A percentile compares a stretch with the other conserved stretches of the same genome.
phyloP scores from a whole-genome alignment of 2,329 filamentous ascomycete genomes.

The Cercospora sp. region DNA sequence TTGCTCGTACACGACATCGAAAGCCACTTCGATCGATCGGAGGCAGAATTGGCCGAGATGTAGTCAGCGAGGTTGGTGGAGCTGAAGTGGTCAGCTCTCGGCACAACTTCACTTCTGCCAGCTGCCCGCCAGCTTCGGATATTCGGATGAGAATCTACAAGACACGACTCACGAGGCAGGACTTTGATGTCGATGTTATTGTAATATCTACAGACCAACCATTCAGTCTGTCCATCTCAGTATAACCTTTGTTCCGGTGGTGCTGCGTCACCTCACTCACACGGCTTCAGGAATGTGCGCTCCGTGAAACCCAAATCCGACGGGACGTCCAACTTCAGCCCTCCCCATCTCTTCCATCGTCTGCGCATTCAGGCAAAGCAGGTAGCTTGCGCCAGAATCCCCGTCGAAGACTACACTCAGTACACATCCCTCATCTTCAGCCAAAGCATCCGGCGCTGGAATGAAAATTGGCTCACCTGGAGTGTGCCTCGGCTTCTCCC shows the following conservation, averaged over 20 bases:
- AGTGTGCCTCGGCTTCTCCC: conserved; percentile 60
- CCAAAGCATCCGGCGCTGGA: conserved; percentile 49
- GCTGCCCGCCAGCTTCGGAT: not conserved
- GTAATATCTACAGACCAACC: not conserved
- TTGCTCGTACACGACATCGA: not conserved
- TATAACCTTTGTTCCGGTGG: not conserved
- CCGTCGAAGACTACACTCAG: conserved; percentile 67
- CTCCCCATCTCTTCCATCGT: conserved; percentile 64
- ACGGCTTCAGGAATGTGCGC: not conserved
- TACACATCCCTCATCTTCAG: conserved; percentile 65
- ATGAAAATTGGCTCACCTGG: conserved; percentile 72
- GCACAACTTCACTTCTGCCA: not conserved
- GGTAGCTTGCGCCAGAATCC: conserved; percentile 57
- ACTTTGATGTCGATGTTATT: not conserved
- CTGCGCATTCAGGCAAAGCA: conserved; percentile 64
- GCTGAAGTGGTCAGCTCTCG: not conserved
- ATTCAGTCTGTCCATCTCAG: not conserved
- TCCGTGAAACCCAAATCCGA: conserved; percentile 56
- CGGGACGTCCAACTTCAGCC: conserved; percentile 61
- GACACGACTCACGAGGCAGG: not conserved
- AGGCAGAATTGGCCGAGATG: not conserved
- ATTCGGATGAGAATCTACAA: not conserved
- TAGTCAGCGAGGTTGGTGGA: not conserved
- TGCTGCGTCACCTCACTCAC: not conserved
- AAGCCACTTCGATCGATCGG: not conserved